Evolutionary conservation across 139 green algal species (phyloP).

Genomic region (Tetradesmus obliquus): DNA sequence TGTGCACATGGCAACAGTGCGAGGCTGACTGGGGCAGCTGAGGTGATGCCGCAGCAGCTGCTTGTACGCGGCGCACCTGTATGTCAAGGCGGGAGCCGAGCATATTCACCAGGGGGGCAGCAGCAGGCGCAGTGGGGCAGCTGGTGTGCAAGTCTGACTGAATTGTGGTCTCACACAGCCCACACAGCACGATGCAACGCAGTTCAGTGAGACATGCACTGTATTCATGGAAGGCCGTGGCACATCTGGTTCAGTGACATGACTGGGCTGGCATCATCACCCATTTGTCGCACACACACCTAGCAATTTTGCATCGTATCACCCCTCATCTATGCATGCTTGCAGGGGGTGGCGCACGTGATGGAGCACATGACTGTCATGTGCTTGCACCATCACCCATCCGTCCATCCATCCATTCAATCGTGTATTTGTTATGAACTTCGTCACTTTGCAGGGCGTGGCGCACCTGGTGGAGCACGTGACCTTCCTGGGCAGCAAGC

Average conservation of each 20-base stretch:
- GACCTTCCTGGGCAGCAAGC: conserved; percentile 95
- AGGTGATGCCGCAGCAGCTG: too few relatives aligned
- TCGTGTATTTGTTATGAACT: neutral
- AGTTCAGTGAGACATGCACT: neutral
- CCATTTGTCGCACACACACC: too few relatives aligned
- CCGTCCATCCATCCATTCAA: neutral
- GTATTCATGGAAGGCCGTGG: neutral
- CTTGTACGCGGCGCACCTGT: too few relatives aligned
- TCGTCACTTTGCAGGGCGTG: conserved; percentile 76
- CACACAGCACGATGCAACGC: too few relatives aligned
- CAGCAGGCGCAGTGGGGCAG: neutral
- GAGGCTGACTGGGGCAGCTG: too few relatives aligned
- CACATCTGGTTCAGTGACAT: too few relatives aligned
- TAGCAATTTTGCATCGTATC: too few relatives aligned
- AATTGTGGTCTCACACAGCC: neutral
- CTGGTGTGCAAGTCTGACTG: neutral
- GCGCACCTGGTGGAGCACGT: conserved; percentile 99
- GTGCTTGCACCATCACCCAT: neutral
- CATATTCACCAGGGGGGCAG: too few relatives aligned
- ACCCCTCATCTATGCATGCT: too few relatives aligned
- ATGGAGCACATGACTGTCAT: neutral
- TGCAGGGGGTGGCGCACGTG: neutral
- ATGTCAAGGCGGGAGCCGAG: too few relatives aligned
- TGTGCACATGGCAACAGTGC: too few relatives aligned
- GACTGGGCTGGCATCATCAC: too few relatives aligned